Evolutionary conservation across 345 rosid genomes (phyloP).

Genomic region (Eucalyptus curtisii): DNA sequence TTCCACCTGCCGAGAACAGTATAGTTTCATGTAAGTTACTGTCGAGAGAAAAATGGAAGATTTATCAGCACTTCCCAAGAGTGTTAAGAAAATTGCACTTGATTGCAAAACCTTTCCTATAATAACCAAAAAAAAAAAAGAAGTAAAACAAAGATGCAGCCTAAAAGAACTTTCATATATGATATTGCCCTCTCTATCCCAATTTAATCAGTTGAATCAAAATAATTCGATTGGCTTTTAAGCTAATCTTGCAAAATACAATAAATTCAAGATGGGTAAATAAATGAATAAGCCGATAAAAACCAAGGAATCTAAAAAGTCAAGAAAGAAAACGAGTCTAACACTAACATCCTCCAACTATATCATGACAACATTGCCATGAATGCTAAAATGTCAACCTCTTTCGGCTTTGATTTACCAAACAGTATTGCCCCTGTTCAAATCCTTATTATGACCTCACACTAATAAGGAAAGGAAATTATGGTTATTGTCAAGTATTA

Average conservation of each 20-base stretch:
- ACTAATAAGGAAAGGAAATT: neutral
- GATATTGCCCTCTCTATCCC: neutral
- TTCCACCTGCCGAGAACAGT: slow-evolving; percentile 33
- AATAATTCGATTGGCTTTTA: neutral
- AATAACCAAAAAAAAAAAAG: neutral
- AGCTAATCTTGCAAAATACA: neutral
- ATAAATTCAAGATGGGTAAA: neutral
- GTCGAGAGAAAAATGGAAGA: neutral
- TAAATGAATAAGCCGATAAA: neutral
- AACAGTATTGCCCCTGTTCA: neutral
- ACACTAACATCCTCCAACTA: neutral
- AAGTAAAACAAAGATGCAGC: neutral
- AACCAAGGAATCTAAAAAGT: neutral
- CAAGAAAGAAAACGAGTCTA: neutral
- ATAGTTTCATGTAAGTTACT: neutral
- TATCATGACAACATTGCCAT: neutral
- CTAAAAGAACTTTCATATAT: neutral
- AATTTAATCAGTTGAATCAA: neutral
- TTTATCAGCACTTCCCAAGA: neutral
- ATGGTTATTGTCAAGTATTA: neutral
- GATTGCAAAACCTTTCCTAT: neutral
- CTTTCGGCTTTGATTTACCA: neutral
- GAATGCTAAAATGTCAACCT: neutral
- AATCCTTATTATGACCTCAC: neutral
- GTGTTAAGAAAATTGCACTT: neutral